Evolutionary conservation across 1,139 yeast genomes (phyloP).

Genomic region (Hansenula lynferdii): DNA sequence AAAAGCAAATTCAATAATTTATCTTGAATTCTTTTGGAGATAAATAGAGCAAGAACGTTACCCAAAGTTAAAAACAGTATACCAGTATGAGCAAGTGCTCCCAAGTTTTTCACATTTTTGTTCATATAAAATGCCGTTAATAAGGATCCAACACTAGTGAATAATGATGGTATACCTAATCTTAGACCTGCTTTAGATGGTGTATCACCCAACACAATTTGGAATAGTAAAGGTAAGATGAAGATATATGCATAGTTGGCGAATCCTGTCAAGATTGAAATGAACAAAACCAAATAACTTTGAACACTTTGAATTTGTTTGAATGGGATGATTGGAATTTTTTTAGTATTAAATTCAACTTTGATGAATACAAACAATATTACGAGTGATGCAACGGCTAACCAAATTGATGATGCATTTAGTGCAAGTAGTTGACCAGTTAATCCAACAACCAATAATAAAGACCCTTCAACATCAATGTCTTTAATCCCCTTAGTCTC

Average conservation of each 20-base stretch:
- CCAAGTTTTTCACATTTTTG: conserved; percentile 19
- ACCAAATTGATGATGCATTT: conserved; percentile 1
- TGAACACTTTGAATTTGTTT: conserved; percentile 24
- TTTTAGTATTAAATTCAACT: conserved; percentile 28
- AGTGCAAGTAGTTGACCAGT: conserved; percentile 28
- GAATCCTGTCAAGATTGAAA: conserved; percentile 35
- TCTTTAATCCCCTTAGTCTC: conserved; percentile 35
- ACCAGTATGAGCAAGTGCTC: conserved; percentile 27
- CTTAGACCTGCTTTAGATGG: conserved; percentile 49
- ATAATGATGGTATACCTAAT: conserved; percentile 34
- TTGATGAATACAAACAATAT: conserved; percentile 7
- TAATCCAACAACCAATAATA: conserved; percentile 41
- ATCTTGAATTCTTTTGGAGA: conserved; percentile 23
- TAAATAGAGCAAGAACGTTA: conserved; percentile 27
- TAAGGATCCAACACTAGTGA: conserved; percentile 37
- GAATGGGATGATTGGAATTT: conserved; percentile 36
- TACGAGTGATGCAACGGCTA: conserved; percentile 1
- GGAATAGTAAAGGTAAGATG: conserved; percentile 36
- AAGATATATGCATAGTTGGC: conserved; percentile 34
- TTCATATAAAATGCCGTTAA: conserved; percentile 34
- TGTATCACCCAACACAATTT: conserved; percentile 42
- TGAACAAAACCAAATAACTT: conserved; percentile 25
- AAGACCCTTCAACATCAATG: conserved; percentile 66
- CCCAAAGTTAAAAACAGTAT: conserved; percentile 31
- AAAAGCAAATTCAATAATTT: conserved; percentile 25